phyloP scores from a whole-genome alignment of 2,329 filamentous ascomycete genomes.

The Purpureocillium takamizusanense region DNA sequence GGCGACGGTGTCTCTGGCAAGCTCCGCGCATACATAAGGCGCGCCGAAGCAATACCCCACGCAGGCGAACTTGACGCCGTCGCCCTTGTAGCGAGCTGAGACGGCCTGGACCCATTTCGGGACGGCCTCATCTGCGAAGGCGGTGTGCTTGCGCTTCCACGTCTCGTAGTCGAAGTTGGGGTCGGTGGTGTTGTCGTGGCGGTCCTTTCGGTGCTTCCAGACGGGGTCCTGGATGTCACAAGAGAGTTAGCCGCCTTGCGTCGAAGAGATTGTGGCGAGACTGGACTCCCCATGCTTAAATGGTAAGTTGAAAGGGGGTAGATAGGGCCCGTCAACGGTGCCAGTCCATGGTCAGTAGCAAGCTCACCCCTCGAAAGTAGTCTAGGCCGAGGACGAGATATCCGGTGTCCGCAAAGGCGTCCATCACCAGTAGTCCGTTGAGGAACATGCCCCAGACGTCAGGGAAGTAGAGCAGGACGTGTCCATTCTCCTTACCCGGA shows the following conservation, averaged over 20 bases:
- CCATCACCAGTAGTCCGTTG: slow-evolving; percentile 34
- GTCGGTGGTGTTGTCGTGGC: slow-evolving; percentile 11
- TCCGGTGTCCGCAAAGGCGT: slow-evolving; percentile 33
- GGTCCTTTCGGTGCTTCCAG: slow-evolving; percentile 24
- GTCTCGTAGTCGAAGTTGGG: slow-evolving; percentile 36
- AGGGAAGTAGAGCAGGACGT: slow-evolving; percentile 35
- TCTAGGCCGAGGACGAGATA: slow-evolving; percentile 33
- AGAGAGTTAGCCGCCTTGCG: no score
- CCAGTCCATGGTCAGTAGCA: no score
- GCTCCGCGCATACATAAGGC: slow-evolving; percentile 33
- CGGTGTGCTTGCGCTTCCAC: slow-evolving; percentile 36
- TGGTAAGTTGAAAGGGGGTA: no score
- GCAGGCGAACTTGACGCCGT: neutral
- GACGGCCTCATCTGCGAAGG: slow-evolving; percentile 31
- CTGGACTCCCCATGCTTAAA: no score
- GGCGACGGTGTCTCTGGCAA: slow-evolving; percentile 24
- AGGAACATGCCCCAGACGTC: slow-evolving; percentile 34
- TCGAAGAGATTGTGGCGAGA: no score
- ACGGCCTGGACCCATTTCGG: slow-evolving; percentile 33
- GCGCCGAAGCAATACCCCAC: slow-evolving; percentile 31
- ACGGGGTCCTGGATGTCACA: slow-evolving; percentile 26
- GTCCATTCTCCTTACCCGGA: slow-evolving; percentile 23
- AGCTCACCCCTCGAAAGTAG: slow-evolving; percentile 32
- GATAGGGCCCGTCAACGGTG: no score
- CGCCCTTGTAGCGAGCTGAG: slow-evolving; percentile 21